A percentile compares a stretch with the other conserved stretches of the same genome.
Conservation (phyloP, 2,329 filamentous ascomycete species). For the Cordyceps farinosa region DNA sequence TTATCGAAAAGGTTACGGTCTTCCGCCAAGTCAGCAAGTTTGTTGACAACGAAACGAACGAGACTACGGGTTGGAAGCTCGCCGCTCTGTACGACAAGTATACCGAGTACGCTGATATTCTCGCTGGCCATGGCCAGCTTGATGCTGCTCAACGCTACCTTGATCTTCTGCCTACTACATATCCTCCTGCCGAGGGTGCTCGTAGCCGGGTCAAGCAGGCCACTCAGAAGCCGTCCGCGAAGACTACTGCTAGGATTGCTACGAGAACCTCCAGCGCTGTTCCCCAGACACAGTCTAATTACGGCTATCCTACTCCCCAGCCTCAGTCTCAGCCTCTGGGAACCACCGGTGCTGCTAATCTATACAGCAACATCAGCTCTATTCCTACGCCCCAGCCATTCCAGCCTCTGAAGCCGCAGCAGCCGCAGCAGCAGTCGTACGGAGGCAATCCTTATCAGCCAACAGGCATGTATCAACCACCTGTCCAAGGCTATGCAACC, state of each 20-base stretch:
- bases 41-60: conserved; percentile 68
- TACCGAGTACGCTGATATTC: conserved; percentile 92
- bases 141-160: conserved; percentile 87
- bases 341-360: conserved; percentile 29
- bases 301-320: conserved; percentile 45
- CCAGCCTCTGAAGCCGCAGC: conserved; percentile 26
- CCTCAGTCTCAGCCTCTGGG: conserved; percentile 39
- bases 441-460: conserved; percentile 34
- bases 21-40: conserved; percentile 95
- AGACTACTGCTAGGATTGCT: conserved; percentile 27
- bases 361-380: conserved; percentile 23
- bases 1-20: conserved; percentile 97
- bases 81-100: conserved; percentile 89
- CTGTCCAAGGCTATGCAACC: conserved; percentile 39
- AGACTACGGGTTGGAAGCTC: conserved; percentile 83
- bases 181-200: conserved; percentile 82
- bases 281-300: conserved; percentile 38
- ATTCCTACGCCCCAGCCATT: conserved; percentile 15
- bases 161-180: conserved; percentile 75
- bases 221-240: conserved; percentile 50
- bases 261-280: conserved; percentile 30
- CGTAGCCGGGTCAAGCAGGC: conserved; percentile 82
- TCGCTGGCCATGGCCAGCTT: conserved; percentile 84
- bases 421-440: conserved; percentile 28
- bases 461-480: conserved; percentile 53